These are phyloP conservation scores for Fusarium sp. DNA, from an alignment of 2,329 filamentous ascomycete species.

Conservation along the genomic window DNA sequence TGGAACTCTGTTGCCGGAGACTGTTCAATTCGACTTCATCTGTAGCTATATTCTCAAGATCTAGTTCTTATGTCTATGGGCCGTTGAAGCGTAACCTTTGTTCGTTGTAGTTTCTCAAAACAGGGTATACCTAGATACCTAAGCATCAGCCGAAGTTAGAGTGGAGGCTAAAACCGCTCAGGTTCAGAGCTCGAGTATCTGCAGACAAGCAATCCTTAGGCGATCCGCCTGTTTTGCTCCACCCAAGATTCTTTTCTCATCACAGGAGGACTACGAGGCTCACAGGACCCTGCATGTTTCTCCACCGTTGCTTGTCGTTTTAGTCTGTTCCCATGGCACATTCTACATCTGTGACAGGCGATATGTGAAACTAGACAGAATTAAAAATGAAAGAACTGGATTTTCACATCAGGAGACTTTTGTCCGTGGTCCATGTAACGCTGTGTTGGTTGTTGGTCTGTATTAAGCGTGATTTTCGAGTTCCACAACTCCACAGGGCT, in stretches of 20 bases:
- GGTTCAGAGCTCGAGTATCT: too few species aligned
- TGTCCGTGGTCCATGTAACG: background rate
- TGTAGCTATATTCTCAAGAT: too few species aligned
- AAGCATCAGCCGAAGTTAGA: too few species aligned
- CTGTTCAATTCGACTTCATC: too few species aligned
- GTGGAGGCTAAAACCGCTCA: too few species aligned
- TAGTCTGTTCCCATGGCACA: too few species aligned
- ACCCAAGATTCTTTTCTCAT: accelerated
- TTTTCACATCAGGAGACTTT: background rate
- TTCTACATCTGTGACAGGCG: background rate
- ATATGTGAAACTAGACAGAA: background rate
- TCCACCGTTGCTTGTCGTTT: too few species aligned
- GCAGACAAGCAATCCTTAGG: accelerated
- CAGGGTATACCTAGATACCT: too few species aligned
- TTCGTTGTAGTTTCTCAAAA: accelerated
- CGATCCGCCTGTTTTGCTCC: background rate
- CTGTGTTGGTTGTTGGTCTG: background rate
- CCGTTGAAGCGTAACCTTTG: too few species aligned
- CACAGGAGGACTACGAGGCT: background rate
- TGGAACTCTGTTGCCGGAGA: too few species aligned
- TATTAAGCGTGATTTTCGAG: background rate
- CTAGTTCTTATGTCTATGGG: too few species aligned
- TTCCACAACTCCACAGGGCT: background rate
- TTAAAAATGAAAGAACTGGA: background rate
- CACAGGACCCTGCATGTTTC: background rate